Conservation (phyloP, 306 rosid species). For the Senna tora region DNA sequence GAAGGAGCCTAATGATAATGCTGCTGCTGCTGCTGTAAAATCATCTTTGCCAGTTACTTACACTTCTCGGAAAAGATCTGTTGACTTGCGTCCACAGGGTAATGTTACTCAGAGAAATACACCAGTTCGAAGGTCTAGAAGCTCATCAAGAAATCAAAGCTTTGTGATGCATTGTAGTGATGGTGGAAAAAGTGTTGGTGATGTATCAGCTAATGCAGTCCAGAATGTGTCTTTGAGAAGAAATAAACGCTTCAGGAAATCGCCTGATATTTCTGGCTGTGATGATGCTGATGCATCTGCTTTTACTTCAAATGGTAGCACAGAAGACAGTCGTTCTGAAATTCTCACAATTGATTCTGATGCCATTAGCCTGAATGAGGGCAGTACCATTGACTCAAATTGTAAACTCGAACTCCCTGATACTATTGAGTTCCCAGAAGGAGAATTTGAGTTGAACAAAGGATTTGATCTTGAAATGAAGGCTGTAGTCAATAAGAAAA, state of each 20-base stretch:
- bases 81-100: slow-evolving; percentile 48
- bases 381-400: slow-evolving; percentile 61
- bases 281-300: slow-evolving; percentile 62
- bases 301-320: slow-evolving; percentile 65
- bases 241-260: slow-evolving; percentile 59
- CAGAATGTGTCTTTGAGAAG: slow-evolving; percentile 53
- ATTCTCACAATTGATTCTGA: slow-evolving; percentile 69
- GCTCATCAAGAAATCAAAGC: slow-evolving; percentile 62
- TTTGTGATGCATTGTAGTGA: slow-evolving; percentile 47
- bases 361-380: slow-evolving; percentile 65
- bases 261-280: slow-evolving; percentile 56
- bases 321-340: slow-evolving; percentile 72
- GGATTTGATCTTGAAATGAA: slow-evolving; percentile 65
- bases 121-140: slow-evolving; percentile 65
- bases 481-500: slow-evolving; percentile 68
- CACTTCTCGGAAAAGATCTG: slow-evolving; percentile 56
- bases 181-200: slow-evolving; percentile 47
- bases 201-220: slow-evolving; percentile 45
- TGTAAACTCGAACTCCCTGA: slow-evolving; percentile 64
- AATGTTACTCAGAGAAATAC: slow-evolving; percentile 46
- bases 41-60: slow-evolving; percentile 47
- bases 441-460: slow-evolving; percentile 58
- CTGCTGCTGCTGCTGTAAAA: slow-evolving; percentile 46
- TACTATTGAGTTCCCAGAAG: slow-evolving; percentile 58
- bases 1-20: slow-evolving; percentile 52